A percentile compares a stretch with the other conserved stretches of the same genome.
phyloP scores from a whole-genome alignment of 345 rosid genomes.

The Citrus sp. region DNA sequence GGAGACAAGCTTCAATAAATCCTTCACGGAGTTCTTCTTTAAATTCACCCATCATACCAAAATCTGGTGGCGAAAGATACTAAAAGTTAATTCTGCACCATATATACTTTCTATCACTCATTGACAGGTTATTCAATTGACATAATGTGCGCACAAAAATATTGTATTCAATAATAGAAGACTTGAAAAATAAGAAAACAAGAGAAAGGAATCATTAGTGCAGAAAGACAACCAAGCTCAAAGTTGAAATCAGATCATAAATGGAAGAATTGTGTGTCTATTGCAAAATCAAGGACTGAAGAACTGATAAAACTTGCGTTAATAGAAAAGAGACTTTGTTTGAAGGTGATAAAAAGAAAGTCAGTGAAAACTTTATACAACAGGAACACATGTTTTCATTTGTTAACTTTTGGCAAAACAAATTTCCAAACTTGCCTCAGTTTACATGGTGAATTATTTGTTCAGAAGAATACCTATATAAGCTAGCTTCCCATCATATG shows the following conservation, averaged over 20 bases:
- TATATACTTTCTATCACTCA: constrained; percentile 5
- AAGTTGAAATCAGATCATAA: not conserved
- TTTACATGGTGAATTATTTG: constrained; percentile 1
- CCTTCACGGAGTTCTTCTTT: constrained; percentile 86
- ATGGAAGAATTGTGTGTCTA: not conserved
- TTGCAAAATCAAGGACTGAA: not conserved
- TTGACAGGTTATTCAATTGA: constrained; percentile 5
- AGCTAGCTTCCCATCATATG: constrained; percentile 86
- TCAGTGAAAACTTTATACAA: not conserved
- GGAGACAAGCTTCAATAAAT: constrained; percentile 94
- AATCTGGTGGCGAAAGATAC: constrained; percentile 54
- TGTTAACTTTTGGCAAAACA: not conserved
- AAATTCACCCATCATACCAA: constrained; percentile 99
- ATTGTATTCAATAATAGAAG: not conserved
- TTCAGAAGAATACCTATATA: constrained; percentile 60
- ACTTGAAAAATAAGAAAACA: not conserved
- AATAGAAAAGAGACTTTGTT: not conserved
- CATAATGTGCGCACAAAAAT: not conserved
- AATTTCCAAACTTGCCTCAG: not conserved
- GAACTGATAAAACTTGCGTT: not conserved
- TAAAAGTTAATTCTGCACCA: constrained; percentile 27
- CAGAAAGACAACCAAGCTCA: not conserved
- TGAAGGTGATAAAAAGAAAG: not conserved
- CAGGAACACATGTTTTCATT: not conserved
- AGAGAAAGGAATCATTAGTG: not conserved